Base-by-base conservation (phyloP, 371 early-diverging fungal genomes). In the Haplosporangium sp. region DNA sequence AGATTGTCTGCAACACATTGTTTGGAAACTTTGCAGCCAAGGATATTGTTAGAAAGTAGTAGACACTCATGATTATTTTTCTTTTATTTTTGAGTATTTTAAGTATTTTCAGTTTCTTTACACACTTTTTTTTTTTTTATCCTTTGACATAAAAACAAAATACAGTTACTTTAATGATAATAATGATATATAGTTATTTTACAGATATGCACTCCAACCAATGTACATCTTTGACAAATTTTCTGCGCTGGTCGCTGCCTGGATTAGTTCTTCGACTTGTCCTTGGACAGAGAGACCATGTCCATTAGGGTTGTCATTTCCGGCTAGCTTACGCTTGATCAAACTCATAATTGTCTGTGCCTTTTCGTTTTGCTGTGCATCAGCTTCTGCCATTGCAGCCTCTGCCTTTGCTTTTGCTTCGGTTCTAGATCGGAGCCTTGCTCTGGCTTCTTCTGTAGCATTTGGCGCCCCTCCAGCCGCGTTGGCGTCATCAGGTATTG, bases 181-280 rank as follows among this genome's bases (percentile, higher is more conserved):
- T 4, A 45, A 13, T 15, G 13, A 45, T 45, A 10, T 45, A 39
- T 59, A n/a, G 55, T 4, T 20, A 56, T 59, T 0, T 72, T 59
- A 91, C 75, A 91, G 63, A 48, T 85, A 92, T 0, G 92, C 85
- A 2, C 88, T 87, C 92, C 92, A 92, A 8, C 92, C 96, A 67
- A 96, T 89, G 63, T 95, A 97, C 96, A 97, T 97, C 47, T 84
- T 83, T 42, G 87, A 77, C 60, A 97, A 83, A 57, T 91, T 91
- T 65, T 87, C 85, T 0, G 87, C 73, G 48, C 86, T 84, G 7
- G 93, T 96, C 5, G 97, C 96, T 58, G 89, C 85, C 48, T 86
- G 84, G 48, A 97, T 95, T 62, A 97, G 83, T 61, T 90, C 89
- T 65, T 91, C 84, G 7, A 90, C 91, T 61, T 86, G 85, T 15